Evolutionary conservation across 768 basidiomycete species (phyloP), one percentile per base, ranked within the genome.

Genomic region (Leccinum pellstonianum): DNA sequence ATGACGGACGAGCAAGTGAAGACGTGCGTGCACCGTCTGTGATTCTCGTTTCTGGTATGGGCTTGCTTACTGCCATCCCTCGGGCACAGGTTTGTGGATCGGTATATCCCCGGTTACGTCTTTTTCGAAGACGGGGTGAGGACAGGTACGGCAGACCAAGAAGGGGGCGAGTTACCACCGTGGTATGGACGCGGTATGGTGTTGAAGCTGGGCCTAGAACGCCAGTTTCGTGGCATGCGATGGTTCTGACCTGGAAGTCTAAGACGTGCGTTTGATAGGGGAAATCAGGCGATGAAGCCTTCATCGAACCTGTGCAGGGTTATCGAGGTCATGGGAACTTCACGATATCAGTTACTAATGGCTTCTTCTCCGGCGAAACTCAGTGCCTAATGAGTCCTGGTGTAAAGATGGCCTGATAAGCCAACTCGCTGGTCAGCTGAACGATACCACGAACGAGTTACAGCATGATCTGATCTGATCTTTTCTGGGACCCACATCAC

Each of bases 101-200:
- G 95, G 4, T 97, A 97, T 73, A 94, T 98, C 65, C 95, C 95
- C 1, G 92, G 90, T 3, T 98, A 97, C 68, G 86, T 96, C 60
- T 88, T 95, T 70, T 98, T 91, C 68, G 85, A 81, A 4, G 83
- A 84, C 21, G 84, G 87, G 11, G 76, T 90, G 4, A 63, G 54
- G 10, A 64, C 66, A 5, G 81, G 81, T 4, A 47, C 59, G 55
- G 56, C 64, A 46, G 68, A 62, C 37, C 56, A 67, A 54, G 68
- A 55, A 55, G 69, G 56, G 55, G 66, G 61, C 6, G 52, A 53
- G 29, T 3, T 53, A n/a, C 70, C 65, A 7, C 59, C 64, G 1
- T 86, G 86, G 86, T 56, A 68, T 12, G 83, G 80, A 8, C 79
- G 74, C 25, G 80, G 84, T 3, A 70, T 91, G 46, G 75, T 74